A percentile compares a stretch with the other conserved stretches of the same genome.
These are phyloP conservation scores for Steccherinum ochraceum DNA, from an alignment of 768 basidiomycete species.

Conservation along the genomic window DNA sequence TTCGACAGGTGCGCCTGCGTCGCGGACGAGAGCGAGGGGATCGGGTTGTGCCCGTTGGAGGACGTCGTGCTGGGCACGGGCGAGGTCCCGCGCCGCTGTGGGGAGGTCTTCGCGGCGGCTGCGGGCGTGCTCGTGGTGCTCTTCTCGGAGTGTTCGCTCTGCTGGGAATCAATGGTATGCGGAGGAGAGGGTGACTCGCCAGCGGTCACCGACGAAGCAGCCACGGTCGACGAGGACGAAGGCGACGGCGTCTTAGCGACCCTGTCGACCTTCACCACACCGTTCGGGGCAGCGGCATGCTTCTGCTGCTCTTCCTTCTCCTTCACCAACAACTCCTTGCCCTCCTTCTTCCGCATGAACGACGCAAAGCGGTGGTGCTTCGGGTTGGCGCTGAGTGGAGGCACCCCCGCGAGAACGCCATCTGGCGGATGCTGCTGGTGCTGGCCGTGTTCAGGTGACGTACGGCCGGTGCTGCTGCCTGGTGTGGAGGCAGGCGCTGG, in stretches of 20 bases:
- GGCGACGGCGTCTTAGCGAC: conserved; percentile 23
- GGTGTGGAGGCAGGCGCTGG: conserved; percentile 18
- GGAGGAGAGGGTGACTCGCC: conserved; percentile 20
- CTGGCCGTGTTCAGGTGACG: not conserved
- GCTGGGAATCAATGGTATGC: conserved; percentile 14
- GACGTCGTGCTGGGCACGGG: conserved; percentile 8
- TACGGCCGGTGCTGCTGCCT: conserved; percentile 13
- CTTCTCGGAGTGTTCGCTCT: conserved; percentile 4
- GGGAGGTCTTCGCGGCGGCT: conserved; percentile 9
- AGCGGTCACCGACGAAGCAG: too few relatives aligned
- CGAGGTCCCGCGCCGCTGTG: conserved; percentile 8
- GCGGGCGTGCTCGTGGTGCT: conserved; percentile 4
- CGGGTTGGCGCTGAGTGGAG: conserved; percentile 13
- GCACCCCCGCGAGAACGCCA: conserved; percentile 9
- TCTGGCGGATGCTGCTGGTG: not conserved
- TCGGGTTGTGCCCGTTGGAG: conserved; percentile 5
- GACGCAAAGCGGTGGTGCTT: conserved; percentile 23
- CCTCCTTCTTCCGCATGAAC: conserved; percentile 30
- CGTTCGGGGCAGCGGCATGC: conserved; percentile 21
- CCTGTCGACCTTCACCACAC: conserved; percentile 16
- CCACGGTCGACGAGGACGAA: conserved; percentile 16
- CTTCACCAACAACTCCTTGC: conserved; percentile 21
- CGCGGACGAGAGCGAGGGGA: conserved; percentile 67
- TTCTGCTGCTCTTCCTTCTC: conserved; percentile 8
- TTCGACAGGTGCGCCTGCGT: conserved; percentile 92